Percentiles rank a stretch among this genome's conserved stretches.
phyloP scores from a whole-genome alignment of 2,329 filamentous ascomycete genomes.

The Aspergillus awamori region DNA sequence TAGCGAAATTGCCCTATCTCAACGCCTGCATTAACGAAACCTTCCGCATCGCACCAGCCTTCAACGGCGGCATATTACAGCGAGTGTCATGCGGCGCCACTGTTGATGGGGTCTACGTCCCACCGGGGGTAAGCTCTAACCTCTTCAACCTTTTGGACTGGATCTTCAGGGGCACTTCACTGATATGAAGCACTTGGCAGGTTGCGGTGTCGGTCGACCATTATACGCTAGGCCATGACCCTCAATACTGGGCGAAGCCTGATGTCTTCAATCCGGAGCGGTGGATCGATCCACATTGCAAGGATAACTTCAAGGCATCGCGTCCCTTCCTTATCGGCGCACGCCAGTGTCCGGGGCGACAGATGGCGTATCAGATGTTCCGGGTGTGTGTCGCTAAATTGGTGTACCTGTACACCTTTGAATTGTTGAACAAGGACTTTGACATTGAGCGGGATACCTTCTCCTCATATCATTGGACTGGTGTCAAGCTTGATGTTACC shows the following conservation, averaged over 20 bases:
- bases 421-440: background rate
- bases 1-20: background rate
- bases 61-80: background rate
- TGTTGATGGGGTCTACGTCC: background rate
- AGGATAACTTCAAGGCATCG: background rate
- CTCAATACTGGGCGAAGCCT: background rate
- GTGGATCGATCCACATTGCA: background rate
- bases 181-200: background rate
- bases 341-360: background rate
- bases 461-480: background rate
- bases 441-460: background rate
- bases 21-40: background rate
- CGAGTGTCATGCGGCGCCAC: background rate
- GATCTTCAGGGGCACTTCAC: background rate
- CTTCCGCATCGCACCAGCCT: background rate
- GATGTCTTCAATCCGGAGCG: background rate
- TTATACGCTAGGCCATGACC: background rate
- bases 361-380: background rate
- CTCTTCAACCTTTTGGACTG: background rate
- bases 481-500: background rate
- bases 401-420: background rate
- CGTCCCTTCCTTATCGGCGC: background rate
- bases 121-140: background rate
- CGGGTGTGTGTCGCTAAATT: background rate
- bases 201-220: background rate